Base-by-base conservation (phyloP, 345 rosid species). In the Hypericum perforatum region DNA sequence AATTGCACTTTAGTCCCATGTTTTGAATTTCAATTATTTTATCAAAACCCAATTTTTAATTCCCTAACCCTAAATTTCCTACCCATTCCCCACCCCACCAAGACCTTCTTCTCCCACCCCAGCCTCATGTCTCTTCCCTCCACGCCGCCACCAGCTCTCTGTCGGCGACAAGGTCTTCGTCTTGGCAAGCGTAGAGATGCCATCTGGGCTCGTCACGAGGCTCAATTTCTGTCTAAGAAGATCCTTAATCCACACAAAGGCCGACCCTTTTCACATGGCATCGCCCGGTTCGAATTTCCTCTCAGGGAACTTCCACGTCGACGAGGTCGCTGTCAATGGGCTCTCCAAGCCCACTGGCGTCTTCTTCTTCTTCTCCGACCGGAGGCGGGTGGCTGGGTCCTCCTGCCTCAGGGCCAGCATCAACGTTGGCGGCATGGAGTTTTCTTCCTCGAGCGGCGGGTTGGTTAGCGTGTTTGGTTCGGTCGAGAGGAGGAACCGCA, bases 201-300 rank as follows among this genome's bases (percentile, higher is more conserved):
- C 79, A 68, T 69, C 77, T 54, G 66, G 73, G 63, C 66, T 68
- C 49, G 49, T 80, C 8, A 60, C 84, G 11, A 80, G 79, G 54
- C 46, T 82, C 37, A 78, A 69, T 66, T 60, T 78, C 60, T 76
- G 83, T 54, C 54, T 78, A 41, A 68, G 62, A 43, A 64, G 74
- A 53, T 57, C 54, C 7, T 16, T 68, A 40, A 42, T 66, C 58
- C 52, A 53, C 5, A 59, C 67, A 42, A 57, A n/a, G 58, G 60
- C 73, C 0, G 9, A 61, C 43, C 36, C 57, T 49, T 52, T 53
- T 67, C 22, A 75, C 8, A 81, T 91, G 95, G 81, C 86, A 41
- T 78, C 79, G 57, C 76, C 89, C 61, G 74, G 91, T 63, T 79
- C 96, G 16, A 71, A 76, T 49, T 76, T 86, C 49, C 68, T 82